Conservation (phyloP, 306 rosid species). For the Trifolium repens region DNA sequence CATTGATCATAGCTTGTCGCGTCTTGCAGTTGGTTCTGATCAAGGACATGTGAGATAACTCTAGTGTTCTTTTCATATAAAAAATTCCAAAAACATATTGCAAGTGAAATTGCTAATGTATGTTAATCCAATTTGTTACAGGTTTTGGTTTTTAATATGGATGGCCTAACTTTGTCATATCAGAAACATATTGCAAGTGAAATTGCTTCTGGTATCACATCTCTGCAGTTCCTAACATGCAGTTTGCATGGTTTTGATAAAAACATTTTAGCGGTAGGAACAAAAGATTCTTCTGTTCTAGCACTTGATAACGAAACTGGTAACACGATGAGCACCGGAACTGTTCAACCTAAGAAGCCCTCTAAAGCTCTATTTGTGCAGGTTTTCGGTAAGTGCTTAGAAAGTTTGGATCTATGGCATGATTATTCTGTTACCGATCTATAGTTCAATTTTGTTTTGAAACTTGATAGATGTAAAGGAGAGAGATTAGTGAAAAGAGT, state of each 20-base stretch:
- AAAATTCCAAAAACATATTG: neutral
- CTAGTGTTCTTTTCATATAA: neutral
- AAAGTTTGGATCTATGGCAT: slow-evolving; percentile 33
- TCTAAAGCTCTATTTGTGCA: slow-evolving; percentile 84
- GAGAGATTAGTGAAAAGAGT: slow-evolving; percentile 33
- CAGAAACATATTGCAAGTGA: slow-evolving; percentile 81
- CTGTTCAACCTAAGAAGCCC: slow-evolving; percentile 89
- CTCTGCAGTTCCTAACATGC: slow-evolving; percentile 76
- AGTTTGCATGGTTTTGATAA: slow-evolving; percentile 81
- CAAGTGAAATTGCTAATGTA: neutral
- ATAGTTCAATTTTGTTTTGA: slow-evolving; percentile 18
- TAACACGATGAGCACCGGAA: slow-evolving; percentile 53
- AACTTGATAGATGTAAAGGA: slow-evolving; percentile 35
- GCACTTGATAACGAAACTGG: slow-evolving; percentile 82
- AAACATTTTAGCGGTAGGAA: slow-evolving; percentile 65
- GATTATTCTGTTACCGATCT: slow-evolving; percentile 23
- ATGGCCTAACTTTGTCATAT: slow-evolving; percentile 68
- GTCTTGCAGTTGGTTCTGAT: slow-evolving; percentile 91
- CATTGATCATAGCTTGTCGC: slow-evolving; percentile 54
- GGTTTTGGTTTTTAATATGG: slow-evolving; percentile 77
- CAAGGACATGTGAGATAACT: slow-evolving; percentile 76
- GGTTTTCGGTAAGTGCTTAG: slow-evolving; percentile 66
- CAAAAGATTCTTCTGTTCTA: slow-evolving; percentile 83
- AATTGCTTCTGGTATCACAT: slow-evolving; percentile 69
- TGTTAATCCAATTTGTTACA: slow-evolving; percentile 46